Base-by-base conservation (phyloP, 495 filamentous ascomycete genomes). In the Massariosphaeria phaeospora region DNA sequence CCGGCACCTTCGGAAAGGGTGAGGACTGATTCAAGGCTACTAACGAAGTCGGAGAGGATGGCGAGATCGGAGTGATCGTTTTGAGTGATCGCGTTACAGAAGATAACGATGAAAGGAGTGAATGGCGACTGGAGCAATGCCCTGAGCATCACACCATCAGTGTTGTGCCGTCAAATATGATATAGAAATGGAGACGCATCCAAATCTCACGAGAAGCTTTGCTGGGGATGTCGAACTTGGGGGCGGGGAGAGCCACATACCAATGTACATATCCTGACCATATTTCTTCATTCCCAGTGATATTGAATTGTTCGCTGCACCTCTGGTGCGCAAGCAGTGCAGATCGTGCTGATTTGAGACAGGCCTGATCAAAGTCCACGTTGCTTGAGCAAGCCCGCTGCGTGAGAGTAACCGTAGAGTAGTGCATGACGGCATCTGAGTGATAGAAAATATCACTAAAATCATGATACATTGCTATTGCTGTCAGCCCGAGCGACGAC, bases 31-130 rank as follows among this genome's bases (percentile, higher is more conserved):
- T 73, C 69, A 4, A 86, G 74, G 21, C 80, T 82, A 7, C 67
- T 64, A 39, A 81, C 74, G 56, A 86, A 86, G 7, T 75, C 72
- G 27, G 74, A 72, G 0, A 86, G 73, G 0, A 71, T 72, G 18
- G 62, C 38, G 3, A 84, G 71, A 51, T 85, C 82, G 13, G 66
- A 63, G 11, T 25, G 45, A 20, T 61, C 39, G 36, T 66, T 70
- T 9, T 64, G 62, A 62, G 79, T 76, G 52, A 87, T 79, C 3
- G 80, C 74, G 54, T 85, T 76, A 71, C 83, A 85, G 72, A 87
- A 86, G 3, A 87, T 71, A 1, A 86, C 79, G 42, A 84, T 83
- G 63, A 84, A 82, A 0, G 83, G 84, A 31, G 81, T 77, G 61
- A 87, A 85, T 2, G 83, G 84, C 10, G 80, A 74, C 60, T 81